Conservation (phyloP, 495 filamentous ascomycete genomes). For the Podospora conica region DNA sequence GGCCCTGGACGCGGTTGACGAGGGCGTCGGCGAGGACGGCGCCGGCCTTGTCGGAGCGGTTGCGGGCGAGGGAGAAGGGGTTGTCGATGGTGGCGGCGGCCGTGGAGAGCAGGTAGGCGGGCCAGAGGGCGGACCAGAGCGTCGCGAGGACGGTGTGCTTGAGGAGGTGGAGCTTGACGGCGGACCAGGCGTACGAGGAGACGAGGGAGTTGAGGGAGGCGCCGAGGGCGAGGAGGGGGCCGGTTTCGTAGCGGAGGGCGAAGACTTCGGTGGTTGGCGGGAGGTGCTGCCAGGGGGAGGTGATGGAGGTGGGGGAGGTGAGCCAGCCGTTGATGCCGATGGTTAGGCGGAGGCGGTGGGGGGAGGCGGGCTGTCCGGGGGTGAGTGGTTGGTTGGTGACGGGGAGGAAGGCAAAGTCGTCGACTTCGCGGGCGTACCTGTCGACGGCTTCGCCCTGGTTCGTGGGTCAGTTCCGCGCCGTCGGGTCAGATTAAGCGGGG, state of each 20-base stretch:
- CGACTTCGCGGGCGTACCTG: constrained; percentile 74
- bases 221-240: constrained; percentile 67
- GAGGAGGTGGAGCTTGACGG: constrained; percentile 65
- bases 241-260: constrained; percentile 73
- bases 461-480: neutral
- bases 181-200: constrained; percentile 62
- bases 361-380: constrained; percentile 18
- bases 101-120: constrained; percentile 60
- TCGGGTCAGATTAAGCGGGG: neutral
- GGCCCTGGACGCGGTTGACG: constrained; percentile 77
- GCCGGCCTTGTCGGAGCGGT: constrained; percentile 75
- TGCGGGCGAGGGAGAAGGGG: constrained; percentile 72
- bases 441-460: constrained; percentile 66
- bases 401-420: constrained; percentile 83
- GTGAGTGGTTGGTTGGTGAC: constrained; percentile 46
- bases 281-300: constrained; percentile 71
- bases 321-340: constrained; percentile 85
- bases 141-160: constrained; percentile 69
- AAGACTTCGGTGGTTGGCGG: constrained; percentile 65
- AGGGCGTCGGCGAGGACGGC: constrained; percentile 77
- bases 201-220: constrained; percentile 62
- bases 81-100: constrained; percentile 66
- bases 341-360: constrained; percentile 64
- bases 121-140: constrained; percentile 69
- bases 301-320: constrained; percentile 59